A percentile compares a stretch with the other conserved stretches of the same genome.
Conservation (phyloP, 345 rosid genomes). For the Rhodamnia rubescens region DNA sequence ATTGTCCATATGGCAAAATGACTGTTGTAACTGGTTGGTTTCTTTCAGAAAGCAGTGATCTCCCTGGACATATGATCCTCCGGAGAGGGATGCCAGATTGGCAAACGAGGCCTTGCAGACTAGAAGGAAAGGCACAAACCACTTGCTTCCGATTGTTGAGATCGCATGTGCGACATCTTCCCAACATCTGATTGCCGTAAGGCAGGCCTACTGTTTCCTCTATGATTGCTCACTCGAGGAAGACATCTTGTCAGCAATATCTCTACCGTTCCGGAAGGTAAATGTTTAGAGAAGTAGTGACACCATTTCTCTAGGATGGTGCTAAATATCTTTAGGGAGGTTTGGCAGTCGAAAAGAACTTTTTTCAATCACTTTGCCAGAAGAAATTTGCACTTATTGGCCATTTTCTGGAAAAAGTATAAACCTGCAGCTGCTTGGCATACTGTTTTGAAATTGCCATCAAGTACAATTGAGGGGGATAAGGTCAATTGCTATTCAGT, state of each 20-base stretch:
- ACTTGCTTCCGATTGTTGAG: slow-evolving; percentile 55
- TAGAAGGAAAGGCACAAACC: slow-evolving; percentile 27
- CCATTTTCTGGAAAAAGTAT: not conserved
- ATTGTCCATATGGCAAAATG: not conserved
- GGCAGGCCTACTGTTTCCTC: slow-evolving; percentile 63
- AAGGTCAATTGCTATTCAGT: not conserved
- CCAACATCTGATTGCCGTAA: slow-evolving; percentile 56
- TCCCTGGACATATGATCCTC: slow-evolving; percentile 62
- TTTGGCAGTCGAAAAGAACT: not conserved
- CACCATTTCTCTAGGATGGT: not conserved
- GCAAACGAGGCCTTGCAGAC: slow-evolving; percentile 43
- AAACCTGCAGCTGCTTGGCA: not conserved
- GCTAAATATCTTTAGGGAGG: not conserved
- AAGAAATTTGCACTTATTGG: not conserved
- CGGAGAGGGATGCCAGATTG: slow-evolving; percentile 78
- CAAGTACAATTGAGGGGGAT: not conserved
- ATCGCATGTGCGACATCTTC: slow-evolving; percentile 73
- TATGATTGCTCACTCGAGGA: slow-evolving; percentile 69
- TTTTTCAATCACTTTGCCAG: not conserved
- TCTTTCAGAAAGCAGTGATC: slow-evolving; percentile 57
- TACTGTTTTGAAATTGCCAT: not conserved
- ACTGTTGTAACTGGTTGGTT: not conserved
- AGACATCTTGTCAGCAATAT: slow-evolving; percentile 33
- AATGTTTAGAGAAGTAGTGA: not conserved
- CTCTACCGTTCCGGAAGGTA: slow-evolving; percentile 63